A percentile compares a stretch with the other conserved stretches of the same genome.
phyloP scores from a whole-genome alignment of 2,329 filamentous ascomycete species.

The Hortaea werneckii region DNA sequence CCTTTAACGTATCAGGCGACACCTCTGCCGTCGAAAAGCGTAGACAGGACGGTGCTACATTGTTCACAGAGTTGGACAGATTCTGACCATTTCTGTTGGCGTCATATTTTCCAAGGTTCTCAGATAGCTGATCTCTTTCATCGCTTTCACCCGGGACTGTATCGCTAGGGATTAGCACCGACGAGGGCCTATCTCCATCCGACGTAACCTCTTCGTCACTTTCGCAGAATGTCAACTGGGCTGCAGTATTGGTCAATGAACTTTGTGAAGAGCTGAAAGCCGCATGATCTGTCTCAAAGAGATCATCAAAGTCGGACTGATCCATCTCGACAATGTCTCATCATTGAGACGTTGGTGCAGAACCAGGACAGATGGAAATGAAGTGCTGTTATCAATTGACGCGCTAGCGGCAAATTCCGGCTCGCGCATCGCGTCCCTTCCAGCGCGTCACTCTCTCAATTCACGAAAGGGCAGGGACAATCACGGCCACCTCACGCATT shows the following conservation, averaged over 20 bases:
- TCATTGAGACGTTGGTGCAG: too few species aligned
- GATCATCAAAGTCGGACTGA: constrained; percentile 18
- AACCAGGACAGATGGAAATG: too few species aligned
- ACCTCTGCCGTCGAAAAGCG: background rate
- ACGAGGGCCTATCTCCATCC: background rate
- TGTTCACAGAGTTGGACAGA: background rate
- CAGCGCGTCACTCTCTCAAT: too few species aligned
- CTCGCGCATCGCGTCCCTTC: too few species aligned
- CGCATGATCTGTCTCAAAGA: constrained; percentile 12
- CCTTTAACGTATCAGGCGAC: background rate
- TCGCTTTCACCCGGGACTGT: background rate
- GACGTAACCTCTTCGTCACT: constrained; percentile 1
- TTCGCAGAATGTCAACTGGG: constrained; percentile 8
- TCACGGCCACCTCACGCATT: too few species aligned
- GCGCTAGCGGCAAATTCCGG: too few species aligned
- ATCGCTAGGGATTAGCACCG: background rate
- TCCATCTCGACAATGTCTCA: constrained; percentile 8
- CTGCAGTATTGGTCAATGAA: constrained; percentile 12
- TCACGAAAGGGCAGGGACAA: too few species aligned
- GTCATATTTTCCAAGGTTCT: too few species aligned
- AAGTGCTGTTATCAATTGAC: too few species aligned
- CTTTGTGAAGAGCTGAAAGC: constrained; percentile 14
- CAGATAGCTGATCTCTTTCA: too few species aligned
- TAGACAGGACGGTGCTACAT: background rate
- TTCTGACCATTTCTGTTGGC: background rate